phyloP scores from a whole-genome alignment of 345 rosid species.

The Arabidopsis suecica region DNA sequence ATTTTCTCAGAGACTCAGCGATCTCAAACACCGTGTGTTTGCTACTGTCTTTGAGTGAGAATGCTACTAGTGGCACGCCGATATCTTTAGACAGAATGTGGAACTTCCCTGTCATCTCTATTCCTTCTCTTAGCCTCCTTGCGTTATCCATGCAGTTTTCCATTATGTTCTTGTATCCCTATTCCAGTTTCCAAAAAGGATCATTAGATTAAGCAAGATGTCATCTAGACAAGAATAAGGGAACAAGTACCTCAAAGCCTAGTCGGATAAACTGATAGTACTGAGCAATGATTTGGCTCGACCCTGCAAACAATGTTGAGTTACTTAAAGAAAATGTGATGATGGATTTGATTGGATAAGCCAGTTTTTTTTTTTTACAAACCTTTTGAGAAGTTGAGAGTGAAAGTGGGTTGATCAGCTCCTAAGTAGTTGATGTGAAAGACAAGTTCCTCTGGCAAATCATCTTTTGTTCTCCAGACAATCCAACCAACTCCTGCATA shows the following conservation, averaged over 20 bases:
- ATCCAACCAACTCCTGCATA: constrained; percentile 90
- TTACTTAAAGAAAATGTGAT: not conserved
- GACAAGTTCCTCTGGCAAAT: constrained; percentile 81
- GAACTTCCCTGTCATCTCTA: constrained; percentile 64
- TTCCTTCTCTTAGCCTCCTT: constrained; percentile 60
- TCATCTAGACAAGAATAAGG: not conserved
- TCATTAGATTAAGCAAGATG: constrained; percentile 2
- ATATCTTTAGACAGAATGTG: constrained; percentile 66
- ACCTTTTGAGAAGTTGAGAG: constrained; percentile 93
- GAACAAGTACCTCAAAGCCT: constrained; percentile 65
- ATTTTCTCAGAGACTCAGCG: constrained; percentile 60
- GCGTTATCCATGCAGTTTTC: constrained; percentile 66
- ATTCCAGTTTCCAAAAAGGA: not conserved
- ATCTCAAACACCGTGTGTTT: constrained; percentile 68
- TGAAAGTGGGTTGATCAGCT: constrained; percentile 80
- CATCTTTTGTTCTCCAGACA: constrained; percentile 82
- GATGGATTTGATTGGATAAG: not conserved
- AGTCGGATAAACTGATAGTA: constrained; percentile 82
- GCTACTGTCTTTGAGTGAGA: constrained; percentile 64
- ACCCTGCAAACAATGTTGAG: constrained; percentile 49
- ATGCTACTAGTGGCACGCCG: constrained; percentile 81
- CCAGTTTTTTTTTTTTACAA: not conserved
- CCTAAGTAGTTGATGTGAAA: constrained; percentile 85
- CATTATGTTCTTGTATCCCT: constrained; percentile 78
- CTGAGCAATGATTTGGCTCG: constrained; percentile 87